Evolutionary conservation across 2,329 filamentous ascomycete species (phyloP), one percentile per base, ranked within the genome.

Genomic region (Allantophomopsis cytisporea): DNA sequence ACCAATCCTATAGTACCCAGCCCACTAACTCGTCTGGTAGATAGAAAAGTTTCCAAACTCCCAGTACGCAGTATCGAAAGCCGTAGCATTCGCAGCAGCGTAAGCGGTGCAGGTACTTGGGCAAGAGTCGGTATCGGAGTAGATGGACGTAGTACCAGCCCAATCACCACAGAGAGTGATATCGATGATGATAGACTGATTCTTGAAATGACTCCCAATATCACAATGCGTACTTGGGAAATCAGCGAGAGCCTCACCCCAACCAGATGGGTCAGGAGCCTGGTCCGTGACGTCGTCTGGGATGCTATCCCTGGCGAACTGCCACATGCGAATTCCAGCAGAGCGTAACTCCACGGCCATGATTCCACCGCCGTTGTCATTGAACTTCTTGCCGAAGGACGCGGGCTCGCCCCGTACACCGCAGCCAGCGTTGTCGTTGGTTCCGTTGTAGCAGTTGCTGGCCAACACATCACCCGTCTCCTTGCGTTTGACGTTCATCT

Each of bases 121-220:
- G 48, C 72, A 60, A 6, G 50, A 32, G 35, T 60, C 55, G 40
- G 55, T 42, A 11, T 53, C 39, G 4, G 50, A 50, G 41, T 62
- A 62, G 36, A 52, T 31, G 51, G 44, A 1, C 53, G 52, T 55
- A 47, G 57, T 65, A 68, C 84, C 84, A 5, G 87, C 87, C 87
- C 87, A 94, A 54, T 80, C 75, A 18, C 88, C 88, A 60, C 88
- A 95, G 55, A 94, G 82, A 28, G 82, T 83, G 3, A 80, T 91
- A 61, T 89, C 77, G 56, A 89, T 79, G 50, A 89, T 74, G 47
- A 95, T 77, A 51, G 80, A 73, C 64, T 94, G 72, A 44, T 81
- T 63, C 43, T 64, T 64, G 63, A 95, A 93, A 59, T 80, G 71
- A 2, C 60, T 51, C 41, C 74, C 64, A 45, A 93, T 81, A 50